These are phyloP conservation scores for Xylaria sp. DNA, from an alignment of 2,329 filamentous ascomycete genomes.

Conservation along the genomic window DNA sequence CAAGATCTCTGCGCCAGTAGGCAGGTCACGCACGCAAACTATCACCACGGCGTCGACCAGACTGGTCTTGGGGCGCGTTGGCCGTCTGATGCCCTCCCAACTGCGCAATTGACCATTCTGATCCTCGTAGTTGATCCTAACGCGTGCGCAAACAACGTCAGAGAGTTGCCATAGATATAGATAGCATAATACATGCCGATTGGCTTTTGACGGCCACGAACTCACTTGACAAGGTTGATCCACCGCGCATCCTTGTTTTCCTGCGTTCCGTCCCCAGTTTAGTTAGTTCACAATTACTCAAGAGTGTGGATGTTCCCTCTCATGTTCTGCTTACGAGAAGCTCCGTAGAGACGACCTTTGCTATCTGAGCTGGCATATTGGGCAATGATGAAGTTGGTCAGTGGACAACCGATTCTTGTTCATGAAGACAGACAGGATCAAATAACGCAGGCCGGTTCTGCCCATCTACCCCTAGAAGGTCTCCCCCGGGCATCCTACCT, in stretches of 20 bases:
- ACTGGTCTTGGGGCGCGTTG: constrained; percentile 27
- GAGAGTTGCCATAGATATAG: neutral
- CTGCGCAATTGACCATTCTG: constrained; percentile 27
- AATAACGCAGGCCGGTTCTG: neutral
- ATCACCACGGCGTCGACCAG: constrained; percentile 31
- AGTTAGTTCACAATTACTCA: neutral
- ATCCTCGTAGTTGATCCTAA: constrained; percentile 31
- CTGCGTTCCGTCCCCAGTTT: constrained; percentile 9
- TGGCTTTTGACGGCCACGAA: neutral
- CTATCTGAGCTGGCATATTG: constrained; percentile 21
- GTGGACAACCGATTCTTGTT: neutral
- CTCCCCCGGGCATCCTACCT: neutral
- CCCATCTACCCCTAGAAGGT: too few species aligned
- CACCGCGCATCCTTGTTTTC: constrained; percentile 32
- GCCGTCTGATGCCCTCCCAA: constrained; percentile 29
- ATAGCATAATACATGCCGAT: neutral
- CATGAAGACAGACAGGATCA: neutral
- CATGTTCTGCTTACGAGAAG: constrained; percentile 24
- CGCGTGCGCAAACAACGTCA: neutral
- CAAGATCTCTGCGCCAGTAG: constrained; percentile 29
- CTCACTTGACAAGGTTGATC: constrained; percentile 32
- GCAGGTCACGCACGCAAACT: constrained; percentile 24
- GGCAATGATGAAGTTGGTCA: neutral
- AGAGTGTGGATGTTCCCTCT: neutral
- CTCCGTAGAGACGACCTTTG: constrained; percentile 28